Percentiles rank a stretch among this genome's conserved stretches.
Evolutionary conservation across 768 basidiomycete genomes (phyloP).

Genomic region (Mycena rebaudengoi): DNA sequence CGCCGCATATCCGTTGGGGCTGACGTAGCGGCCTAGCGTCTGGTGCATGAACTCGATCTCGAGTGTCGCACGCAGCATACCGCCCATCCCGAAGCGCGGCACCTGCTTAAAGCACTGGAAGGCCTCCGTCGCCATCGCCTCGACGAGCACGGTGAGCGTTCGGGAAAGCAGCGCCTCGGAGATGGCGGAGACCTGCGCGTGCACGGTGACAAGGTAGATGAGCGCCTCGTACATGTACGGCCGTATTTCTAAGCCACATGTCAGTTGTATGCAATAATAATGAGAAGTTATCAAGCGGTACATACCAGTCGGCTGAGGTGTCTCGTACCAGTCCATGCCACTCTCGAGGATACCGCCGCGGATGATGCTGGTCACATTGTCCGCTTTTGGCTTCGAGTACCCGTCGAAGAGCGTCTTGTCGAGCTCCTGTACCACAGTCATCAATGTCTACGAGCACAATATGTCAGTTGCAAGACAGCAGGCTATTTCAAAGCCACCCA

Average conservation of each 20-base stretch:
- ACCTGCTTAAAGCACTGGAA: constrained; percentile 89
- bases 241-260: constrained; percentile 73
- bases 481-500: constrained; percentile 34
- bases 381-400: constrained; percentile 85
- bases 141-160: constrained; percentile 81
- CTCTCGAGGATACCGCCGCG: constrained; percentile 81
- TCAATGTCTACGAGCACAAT: constrained; percentile 62
- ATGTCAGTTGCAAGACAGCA: constrained; percentile 9
- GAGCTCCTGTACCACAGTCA: constrained; percentile 81
- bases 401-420: constrained; percentile 91
- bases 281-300: not conserved
- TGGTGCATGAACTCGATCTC: constrained; percentile 99
- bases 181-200: constrained; percentile 87
- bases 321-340: constrained; percentile 94
- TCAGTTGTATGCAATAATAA: not conserved
- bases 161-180: constrained; percentile 85
- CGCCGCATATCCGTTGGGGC: constrained; percentile 77
- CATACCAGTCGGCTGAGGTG: constrained; percentile 89
- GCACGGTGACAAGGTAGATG: constrained; percentile 89
- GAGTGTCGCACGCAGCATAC: constrained; percentile 96
- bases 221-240: constrained; percentile 93
- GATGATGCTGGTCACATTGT: constrained; percentile 70
- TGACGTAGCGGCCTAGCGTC: constrained; percentile 89
- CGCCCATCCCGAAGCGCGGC: constrained; percentile 95
- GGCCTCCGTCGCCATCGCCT: constrained; percentile 85